Evolutionary conservation across 2,329 filamentous ascomycete species (phyloP), one percentile per base, ranked within the genome.

Genomic region (Alternaria triticina): DNA sequence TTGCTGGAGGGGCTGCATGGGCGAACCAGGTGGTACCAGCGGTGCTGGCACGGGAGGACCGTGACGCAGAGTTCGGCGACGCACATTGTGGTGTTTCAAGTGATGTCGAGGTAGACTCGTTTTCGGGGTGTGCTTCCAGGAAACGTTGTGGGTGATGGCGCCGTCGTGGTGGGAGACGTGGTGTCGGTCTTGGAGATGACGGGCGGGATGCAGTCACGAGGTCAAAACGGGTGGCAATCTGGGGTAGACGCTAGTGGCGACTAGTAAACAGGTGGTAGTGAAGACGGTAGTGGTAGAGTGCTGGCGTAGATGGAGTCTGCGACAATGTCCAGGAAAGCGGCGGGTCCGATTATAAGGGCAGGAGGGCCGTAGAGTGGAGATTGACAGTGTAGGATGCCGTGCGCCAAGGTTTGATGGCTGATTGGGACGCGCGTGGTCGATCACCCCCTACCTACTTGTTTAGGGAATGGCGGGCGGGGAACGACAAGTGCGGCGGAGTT

Each of bases 21-120:
- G 40, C 79, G 77, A 33, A 81, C 74, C 27, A 85, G 80, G 62
- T 83, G 80, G 75, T 84, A 85, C 83, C 83, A 85, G 64, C 83
- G 81, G 67, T 85, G 83, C 58, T 78, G 75, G 79, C 83, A 85
- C 46, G 80, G 73, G 57, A 82, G 78, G 8, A 80, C 78, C 54
- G 82, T 82, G 61, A 84, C 81, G 74, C 84, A 84, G 47, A 85
- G 79, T 66, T 84, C 82, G 65, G 83, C 83, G 73, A 85, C 75
- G 67, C 83, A 85, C 83, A 85, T 85, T 69, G 47, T 78, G 65
- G 55, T 54, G 59, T 47, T 59, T 73, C 66, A 74, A n/a, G 74
- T 74, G 27, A 71, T 71, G 50, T 74, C 69, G 68, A 72, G 66
- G 55, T 73, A 70, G 25, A 65, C 67, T 57, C 62, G 70, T 51